These are phyloP conservation scores for Fusarium virguliforme DNA, from an alignment of 2,329 filamentous ascomycete species.

Conservation along the genomic window DNA sequence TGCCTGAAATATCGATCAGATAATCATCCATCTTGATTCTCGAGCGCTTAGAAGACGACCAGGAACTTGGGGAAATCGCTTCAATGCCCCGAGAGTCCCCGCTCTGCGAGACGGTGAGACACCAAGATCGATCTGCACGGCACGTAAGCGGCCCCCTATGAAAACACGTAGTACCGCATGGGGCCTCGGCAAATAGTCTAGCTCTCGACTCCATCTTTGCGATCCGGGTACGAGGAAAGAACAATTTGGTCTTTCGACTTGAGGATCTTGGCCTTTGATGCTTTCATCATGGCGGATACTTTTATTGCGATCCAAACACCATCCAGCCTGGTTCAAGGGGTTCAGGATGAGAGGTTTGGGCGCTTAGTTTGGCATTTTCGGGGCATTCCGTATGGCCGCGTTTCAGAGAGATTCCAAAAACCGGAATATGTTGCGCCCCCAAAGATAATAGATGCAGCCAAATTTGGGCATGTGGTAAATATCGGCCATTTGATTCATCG, in stretches of 20 bases:
- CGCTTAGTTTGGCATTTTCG: slow-evolving; percentile 25
- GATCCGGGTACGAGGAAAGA: background rate
- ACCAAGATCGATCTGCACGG: background rate
- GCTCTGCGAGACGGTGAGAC: background rate
- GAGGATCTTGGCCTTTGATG: background rate
- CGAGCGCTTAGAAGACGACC: background rate
- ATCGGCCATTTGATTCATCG: too few relatives aligned
- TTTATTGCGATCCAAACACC: background rate
- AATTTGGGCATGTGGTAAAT: slow-evolving; percentile 12
- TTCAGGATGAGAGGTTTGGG: slow-evolving; percentile 18
- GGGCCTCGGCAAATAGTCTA: slow-evolving; percentile 1
- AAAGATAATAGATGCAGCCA: background rate
- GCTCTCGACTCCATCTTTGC: background rate
- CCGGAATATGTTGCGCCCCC: slow-evolving; percentile 10
- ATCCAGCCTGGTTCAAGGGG: slow-evolving; percentile 10
- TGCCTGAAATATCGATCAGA: background rate
- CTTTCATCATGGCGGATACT: background rate
- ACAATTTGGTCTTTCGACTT: background rate
- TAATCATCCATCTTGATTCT: background rate
- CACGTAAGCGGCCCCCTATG: background rate
- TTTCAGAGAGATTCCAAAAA: slow-evolving; percentile 18
- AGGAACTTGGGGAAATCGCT: background rate
- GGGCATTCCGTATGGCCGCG: slow-evolving; percentile 25
- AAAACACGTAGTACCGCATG: background rate
- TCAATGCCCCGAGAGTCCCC: background rate